Conservation (phyloP, 208 protist genomes). For the Trypanosoma congolense region DNA sequence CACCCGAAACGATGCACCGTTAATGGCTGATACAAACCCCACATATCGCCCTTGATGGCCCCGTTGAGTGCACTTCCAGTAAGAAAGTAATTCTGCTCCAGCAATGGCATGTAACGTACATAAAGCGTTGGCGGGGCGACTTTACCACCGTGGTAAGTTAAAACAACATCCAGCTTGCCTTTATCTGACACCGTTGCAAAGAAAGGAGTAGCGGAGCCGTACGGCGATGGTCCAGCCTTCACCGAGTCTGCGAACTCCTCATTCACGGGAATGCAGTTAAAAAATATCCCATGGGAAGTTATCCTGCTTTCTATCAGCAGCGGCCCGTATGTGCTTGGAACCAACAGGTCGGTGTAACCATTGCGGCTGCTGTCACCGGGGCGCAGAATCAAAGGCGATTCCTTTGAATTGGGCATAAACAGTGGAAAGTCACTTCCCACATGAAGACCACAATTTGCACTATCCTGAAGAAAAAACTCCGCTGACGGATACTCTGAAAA, state of each 20-base stretch:
- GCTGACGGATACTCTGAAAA: constrained; percentile 9
- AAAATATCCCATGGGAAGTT: constrained; percentile 8
- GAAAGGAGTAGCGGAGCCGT: constrained; percentile 31
- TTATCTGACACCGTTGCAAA: constrained; percentile 29
- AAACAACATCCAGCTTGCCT: constrained; percentile 39
- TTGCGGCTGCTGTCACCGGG: constrained; percentile 58
- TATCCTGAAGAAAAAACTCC: constrained; percentile 9
- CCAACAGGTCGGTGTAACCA: constrained; percentile 44
- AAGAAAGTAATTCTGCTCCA: constrained; percentile 46
- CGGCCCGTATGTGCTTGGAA: constrained; percentile 58
- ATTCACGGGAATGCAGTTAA: constrained; percentile 19
- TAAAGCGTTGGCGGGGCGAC: constrained; percentile 22
- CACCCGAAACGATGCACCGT: constrained; percentile 53
- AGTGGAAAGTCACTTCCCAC: neutral
- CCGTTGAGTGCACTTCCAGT: constrained; percentile 33
- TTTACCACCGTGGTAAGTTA: constrained; percentile 22
- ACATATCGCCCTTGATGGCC: constrained; percentile 5
- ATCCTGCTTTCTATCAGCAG: constrained; percentile 33
- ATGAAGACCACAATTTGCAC: constrained; percentile 8
- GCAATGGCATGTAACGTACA: constrained; percentile 16
- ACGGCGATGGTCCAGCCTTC: neutral
- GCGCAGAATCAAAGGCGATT: constrained; percentile 45
- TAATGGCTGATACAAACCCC: constrained; percentile 31
- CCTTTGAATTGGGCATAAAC: constrained; percentile 10
- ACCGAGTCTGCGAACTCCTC: neutral